A percentile compares a stretch with the other conserved stretches of the same genome.
Evolutionary conservation across 2,329 filamentous ascomycete genomes (phyloP).

Genomic region (Aphanocladium album): DNA sequence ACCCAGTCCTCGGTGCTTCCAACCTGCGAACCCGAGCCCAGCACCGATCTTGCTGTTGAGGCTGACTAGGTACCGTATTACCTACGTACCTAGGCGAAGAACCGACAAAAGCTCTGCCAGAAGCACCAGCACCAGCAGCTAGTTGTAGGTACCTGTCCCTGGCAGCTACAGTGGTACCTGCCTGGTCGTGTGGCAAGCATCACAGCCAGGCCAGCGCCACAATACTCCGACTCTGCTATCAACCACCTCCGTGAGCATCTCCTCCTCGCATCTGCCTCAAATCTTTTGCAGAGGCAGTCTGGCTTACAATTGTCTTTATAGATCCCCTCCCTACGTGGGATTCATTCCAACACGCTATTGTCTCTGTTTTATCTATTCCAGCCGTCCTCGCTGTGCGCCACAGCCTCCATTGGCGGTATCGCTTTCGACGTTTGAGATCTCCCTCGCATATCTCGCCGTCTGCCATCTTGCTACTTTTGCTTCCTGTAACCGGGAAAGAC

Average conservation of each 20-base stretch:
- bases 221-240: neutral
- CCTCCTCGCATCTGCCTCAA: neutral
- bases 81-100: no score
- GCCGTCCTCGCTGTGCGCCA: neutral
- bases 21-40: conserved; percentile 7
- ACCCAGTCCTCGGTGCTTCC: conserved; percentile 7
- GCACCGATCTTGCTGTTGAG: neutral
- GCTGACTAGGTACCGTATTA: no score
- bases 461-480: neutral
- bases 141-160: neutral
- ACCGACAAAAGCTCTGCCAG: neutral
- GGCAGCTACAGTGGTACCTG: neutral
- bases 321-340: neutral
- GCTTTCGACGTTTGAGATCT: neutral
- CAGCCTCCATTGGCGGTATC: neutral
- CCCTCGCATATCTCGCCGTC: neutral
- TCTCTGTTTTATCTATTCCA: neutral
- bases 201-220: neutral
- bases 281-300: neutral
- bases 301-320: neutral
- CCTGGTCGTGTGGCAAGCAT: neutral
- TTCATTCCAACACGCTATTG: neutral
- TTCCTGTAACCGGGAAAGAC: neutral
- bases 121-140: neutral
- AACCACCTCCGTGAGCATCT: neutral